Evolutionary conservation across 169 alveolate genomes (phyloP).

Genomic region (Cardiosporidium cionae): DNA sequence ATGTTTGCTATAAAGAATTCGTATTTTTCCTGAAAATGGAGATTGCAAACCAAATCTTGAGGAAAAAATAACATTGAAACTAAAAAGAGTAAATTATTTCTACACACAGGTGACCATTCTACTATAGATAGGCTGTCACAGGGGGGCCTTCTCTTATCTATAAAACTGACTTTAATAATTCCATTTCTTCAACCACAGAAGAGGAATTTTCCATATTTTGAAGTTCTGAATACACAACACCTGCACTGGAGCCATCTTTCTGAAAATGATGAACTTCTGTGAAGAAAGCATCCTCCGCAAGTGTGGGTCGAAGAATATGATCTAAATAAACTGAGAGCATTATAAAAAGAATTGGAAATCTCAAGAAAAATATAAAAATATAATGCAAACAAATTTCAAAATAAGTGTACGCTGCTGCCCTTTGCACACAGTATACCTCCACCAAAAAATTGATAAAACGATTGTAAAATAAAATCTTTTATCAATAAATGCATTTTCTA

Average conservation of each 20-base stretch:
- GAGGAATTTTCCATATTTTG: constrained; percentile 27
- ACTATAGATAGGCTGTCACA: too few species aligned
- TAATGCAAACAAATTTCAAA: neutral
- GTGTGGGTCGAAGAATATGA: constrained; percentile 61
- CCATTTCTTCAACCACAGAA: constrained; percentile 38
- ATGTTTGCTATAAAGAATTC: too few species aligned
- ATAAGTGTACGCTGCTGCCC: too few species aligned
- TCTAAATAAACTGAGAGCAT: constrained; percentile 55
- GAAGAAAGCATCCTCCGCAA: constrained; percentile 56
- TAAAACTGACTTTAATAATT: neutral
- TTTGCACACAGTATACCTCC: too few species aligned
- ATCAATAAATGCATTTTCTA: too few species aligned
- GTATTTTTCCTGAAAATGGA: too few species aligned
- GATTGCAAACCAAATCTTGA: too few species aligned
- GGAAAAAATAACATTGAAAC: too few species aligned
- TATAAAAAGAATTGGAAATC: neutral
- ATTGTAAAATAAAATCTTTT: too few species aligned
- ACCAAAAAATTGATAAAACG: neutral
- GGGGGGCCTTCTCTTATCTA: too few species aligned
- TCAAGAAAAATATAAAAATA: neutral
- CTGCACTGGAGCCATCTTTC: constrained; percentile 47
- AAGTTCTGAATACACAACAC: constrained; percentile 45
- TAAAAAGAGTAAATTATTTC: too few species aligned
- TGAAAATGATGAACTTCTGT: constrained; percentile 69
- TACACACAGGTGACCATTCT: too few species aligned